phyloP scores from a whole-genome alignment of 805 yeast genomes.

The Grigorovia humatica region DNA sequence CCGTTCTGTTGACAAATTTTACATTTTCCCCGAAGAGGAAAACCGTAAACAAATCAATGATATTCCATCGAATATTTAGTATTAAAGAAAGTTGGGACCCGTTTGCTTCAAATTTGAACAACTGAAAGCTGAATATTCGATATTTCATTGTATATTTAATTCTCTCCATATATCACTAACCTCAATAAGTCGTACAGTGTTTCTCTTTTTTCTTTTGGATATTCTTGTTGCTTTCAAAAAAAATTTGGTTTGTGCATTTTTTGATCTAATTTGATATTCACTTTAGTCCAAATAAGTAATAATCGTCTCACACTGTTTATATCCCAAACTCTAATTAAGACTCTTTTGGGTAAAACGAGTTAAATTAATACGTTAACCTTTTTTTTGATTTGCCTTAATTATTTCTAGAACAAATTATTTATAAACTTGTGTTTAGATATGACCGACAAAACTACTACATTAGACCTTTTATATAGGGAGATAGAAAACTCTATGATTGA shows the following conservation, averaged over 20 bases:
- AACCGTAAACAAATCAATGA: neutral
- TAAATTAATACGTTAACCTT: neutral
- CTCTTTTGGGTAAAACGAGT: neutral
- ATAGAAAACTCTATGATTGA: constrained; percentile 3
- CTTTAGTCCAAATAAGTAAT: neutral
- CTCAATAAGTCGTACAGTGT: neutral
- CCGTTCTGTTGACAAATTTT: neutral
- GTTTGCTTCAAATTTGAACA: neutral
- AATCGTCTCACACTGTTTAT: neutral
- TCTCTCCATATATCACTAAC: neutral
- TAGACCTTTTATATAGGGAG: constrained; percentile 17
- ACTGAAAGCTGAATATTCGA: neutral
- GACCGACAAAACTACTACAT: constrained; percentile 12
- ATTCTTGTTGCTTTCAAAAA: neutral
- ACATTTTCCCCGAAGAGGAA: neutral
- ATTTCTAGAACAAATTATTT: neutral
- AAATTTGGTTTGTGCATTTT: neutral
- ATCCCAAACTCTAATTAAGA: too few species aligned
- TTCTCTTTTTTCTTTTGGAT: neutral
- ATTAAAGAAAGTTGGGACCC: neutral
- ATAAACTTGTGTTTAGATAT: neutral
- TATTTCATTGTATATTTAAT: neutral
- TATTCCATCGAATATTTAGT: neutral
- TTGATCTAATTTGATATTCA: neutral
- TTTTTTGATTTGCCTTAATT: neutral